A percentile compares a stretch with the other conserved stretches of the same genome.
Conservation (phyloP, 192 early-diverging fungal genomes). For the Phlyctochytrium arcticum region DNA sequence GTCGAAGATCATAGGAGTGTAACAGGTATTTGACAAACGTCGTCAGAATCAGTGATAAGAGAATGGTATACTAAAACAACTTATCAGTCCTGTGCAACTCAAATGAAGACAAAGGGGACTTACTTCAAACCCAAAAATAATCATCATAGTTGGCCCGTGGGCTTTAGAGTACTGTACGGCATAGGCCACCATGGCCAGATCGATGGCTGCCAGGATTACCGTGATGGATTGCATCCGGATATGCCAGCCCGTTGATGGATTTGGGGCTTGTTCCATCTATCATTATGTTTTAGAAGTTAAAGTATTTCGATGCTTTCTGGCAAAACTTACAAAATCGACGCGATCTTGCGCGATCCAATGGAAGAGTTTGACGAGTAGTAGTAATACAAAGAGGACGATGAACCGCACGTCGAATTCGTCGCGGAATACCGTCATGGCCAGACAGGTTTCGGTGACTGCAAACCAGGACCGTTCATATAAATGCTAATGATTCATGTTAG, state of each 20-base stretch:
- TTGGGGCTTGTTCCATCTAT: constrained; percentile 80
- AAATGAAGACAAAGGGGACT: background rate
- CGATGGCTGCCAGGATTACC: constrained; percentile 60
- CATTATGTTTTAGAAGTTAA: no score
- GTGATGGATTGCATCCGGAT: constrained; percentile 66
- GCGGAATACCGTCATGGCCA: constrained; percentile 93
- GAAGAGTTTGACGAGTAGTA: constrained; percentile 91
- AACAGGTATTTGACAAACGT: constrained; percentile 81
- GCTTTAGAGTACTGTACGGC: constrained; percentile 57
- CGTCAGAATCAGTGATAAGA: constrained; percentile 71
- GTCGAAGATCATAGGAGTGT: constrained; percentile 76
- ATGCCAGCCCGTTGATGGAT: constrained; percentile 63
- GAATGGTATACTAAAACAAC: constrained; percentile 72
- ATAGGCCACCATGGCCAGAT: constrained; percentile 72
- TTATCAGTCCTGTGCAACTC: background rate
- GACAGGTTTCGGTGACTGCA: constrained; percentile 91
- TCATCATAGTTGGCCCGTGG: constrained; percentile 87
- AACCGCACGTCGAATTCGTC: constrained; percentile 91
- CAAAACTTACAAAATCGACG: constrained; percentile 68
- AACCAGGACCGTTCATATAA: constrained; percentile 98
- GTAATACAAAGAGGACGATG: constrained; percentile 75
- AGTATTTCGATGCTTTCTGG: no score
- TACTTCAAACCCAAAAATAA: constrained; percentile 98
- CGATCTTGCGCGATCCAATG: constrained; percentile 95
- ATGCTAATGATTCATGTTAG: constrained; percentile 64